Conservation (phyloP, 805 yeast genomes). For the Suhomyces faveliae region DNA sequence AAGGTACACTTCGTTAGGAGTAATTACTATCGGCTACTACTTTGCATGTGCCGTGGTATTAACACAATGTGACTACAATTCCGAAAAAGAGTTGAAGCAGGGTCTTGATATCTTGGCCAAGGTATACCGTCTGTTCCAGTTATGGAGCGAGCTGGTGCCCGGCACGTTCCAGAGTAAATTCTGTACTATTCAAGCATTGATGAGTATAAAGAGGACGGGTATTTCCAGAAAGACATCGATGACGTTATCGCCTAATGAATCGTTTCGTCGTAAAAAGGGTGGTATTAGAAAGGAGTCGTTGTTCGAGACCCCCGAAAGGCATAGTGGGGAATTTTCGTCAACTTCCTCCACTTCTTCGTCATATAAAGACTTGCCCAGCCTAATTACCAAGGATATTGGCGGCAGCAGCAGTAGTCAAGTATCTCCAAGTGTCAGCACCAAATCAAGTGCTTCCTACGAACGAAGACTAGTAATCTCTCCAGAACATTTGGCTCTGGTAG, state of each 20-base stretch:
- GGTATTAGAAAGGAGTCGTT: background rate
- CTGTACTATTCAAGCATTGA: slow-evolving; percentile 32
- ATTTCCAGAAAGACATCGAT: background rate
- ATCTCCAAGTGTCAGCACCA: background rate
- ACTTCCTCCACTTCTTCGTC: background rate
- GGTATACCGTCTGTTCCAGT: slow-evolving; percentile 16
- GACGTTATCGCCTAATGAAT: background rate
- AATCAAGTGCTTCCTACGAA: background rate
- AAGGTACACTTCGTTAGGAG: slow-evolving; percentile 13
- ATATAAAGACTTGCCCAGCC: background rate
- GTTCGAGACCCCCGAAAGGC: background rate
- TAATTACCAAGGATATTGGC: background rate
- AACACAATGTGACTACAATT: slow-evolving; percentile 5
- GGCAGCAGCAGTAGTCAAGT: background rate
- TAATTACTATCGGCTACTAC: slow-evolving; percentile 17
- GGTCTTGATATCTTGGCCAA: background rate
- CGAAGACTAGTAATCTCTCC: background rate
- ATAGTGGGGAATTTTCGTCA: background rate
- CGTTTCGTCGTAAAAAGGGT: background rate
- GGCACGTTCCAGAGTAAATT: slow-evolving; percentile 38
- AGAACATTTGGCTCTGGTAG: background rate
- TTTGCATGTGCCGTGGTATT: slow-evolving; percentile 17
- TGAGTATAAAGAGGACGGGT: background rate
- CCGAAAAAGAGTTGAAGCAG: slow-evolving; percentile 16
- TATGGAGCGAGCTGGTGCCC: slow-evolving; percentile 38